These are phyloP conservation scores for Prunus fruticosa DNA, from an alignment of 306 rosid genomes.

Conservation along the genomic window DNA sequence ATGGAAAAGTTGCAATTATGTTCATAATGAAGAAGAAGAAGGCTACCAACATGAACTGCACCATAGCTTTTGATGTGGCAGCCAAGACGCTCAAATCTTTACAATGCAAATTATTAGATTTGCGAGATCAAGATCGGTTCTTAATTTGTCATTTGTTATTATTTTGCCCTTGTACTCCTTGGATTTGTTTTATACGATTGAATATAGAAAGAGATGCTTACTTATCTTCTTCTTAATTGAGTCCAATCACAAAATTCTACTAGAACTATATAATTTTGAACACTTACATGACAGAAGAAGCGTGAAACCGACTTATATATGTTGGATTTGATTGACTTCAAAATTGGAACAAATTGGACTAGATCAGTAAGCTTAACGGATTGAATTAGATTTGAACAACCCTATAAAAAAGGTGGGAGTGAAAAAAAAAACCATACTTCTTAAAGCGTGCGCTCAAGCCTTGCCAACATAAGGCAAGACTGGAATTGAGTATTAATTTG, in stretches of 20 bases:
- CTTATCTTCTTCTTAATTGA: background rate
- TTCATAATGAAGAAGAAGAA: conserved; percentile 18
- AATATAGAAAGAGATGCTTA: background rate
- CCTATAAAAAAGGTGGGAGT: too few relatives aligned
- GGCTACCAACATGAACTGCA: conserved; percentile 7
- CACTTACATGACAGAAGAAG: background rate
- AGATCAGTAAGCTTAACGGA: too few relatives aligned
- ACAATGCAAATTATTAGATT: conserved; percentile 1
- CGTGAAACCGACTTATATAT: too few relatives aligned
- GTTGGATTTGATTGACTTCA: too few relatives aligned
- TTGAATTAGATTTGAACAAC: too few relatives aligned
- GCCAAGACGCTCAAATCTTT: background rate
- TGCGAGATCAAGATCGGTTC: background rate
- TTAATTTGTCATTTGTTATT: background rate
- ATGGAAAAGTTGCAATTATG: conserved; percentile 11
- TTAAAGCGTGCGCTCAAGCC: too few relatives aligned
- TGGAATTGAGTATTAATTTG: too few relatives aligned
- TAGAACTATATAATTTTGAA: background rate
- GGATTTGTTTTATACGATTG: background rate
- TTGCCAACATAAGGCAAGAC: too few relatives aligned
- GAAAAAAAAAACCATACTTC: too few relatives aligned
- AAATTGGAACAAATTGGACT: too few relatives aligned
- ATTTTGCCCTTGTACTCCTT: background rate
- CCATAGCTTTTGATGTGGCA: background rate
- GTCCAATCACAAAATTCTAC: background rate